phyloP scores from a whole-genome alignment of 208 protist species.

The Angomonas ambiguus region DNA sequence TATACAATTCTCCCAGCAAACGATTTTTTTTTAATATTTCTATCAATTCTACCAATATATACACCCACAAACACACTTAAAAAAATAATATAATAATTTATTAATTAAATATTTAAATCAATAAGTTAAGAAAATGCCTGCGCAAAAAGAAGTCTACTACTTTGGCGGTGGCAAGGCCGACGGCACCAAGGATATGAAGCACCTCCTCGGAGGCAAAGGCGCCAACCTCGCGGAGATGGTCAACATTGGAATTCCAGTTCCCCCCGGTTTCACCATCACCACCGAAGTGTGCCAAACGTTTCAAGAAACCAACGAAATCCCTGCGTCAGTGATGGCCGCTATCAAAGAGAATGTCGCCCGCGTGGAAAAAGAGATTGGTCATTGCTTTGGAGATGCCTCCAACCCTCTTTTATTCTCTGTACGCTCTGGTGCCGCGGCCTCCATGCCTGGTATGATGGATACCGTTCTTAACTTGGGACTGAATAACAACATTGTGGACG shows the following conservation, averaged over 20 bases:
- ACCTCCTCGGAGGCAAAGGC: conserved; percentile 92
- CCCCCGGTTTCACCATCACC: conserved; percentile 93
- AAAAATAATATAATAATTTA: background rate
- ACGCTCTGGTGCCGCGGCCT: conserved; percentile 90
- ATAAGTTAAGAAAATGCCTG: conserved; percentile 24
- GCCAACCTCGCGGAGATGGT: conserved; percentile 92
- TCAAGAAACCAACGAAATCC: conserved; percentile 55
- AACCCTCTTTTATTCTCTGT: conserved; percentile 93
- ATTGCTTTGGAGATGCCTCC: conserved; percentile 71
- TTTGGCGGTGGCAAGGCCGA: conserved; percentile 77
- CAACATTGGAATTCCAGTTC: conserved; percentile 90
- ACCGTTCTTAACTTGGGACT: conserved; percentile 94
- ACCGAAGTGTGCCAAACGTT: conserved; percentile 83
- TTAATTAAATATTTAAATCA: background rate
- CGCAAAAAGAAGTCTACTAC: conserved; percentile 77
- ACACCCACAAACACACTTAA: no score
- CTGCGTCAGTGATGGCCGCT: conserved; percentile 54
- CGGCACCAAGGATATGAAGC: conserved; percentile 83
- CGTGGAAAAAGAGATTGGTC: conserved; percentile 84
- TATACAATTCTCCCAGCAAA: no score
- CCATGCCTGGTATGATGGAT: conserved; percentile 97
- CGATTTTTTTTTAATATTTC: no score
- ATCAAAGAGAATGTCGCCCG: conserved; percentile 53
- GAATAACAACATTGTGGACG: conserved; percentile 80
- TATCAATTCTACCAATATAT: no score